Evolutionary conservation across 495 filamentous ascomycete genomes (phyloP).

Genomic region (Pseudoneurospora amorphoporcata): DNA sequence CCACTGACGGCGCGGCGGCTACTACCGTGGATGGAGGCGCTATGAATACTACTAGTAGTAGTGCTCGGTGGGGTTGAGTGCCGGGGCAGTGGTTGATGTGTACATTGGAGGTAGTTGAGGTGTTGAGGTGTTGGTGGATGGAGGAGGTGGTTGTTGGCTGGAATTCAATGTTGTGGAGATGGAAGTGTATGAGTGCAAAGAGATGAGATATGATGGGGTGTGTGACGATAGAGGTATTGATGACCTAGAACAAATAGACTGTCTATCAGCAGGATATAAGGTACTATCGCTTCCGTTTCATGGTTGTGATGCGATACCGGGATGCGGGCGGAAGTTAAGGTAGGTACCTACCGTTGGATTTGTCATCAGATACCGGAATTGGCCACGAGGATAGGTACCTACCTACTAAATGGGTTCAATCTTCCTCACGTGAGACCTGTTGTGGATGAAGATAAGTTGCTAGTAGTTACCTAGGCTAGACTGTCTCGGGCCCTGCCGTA

Average conservation of each 20-base stretch:
- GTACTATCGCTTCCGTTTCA: not conserved
- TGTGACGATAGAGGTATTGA: not conserved
- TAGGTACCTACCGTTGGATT: no score
- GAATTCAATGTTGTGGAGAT: no score
- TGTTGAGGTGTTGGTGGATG: not conserved
- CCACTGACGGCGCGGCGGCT: not conserved
- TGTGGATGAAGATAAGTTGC: not conserved
- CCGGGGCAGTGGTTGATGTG: not conserved
- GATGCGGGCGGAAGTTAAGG: no score
- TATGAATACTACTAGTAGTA: not conserved
- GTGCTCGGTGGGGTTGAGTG: not conserved
- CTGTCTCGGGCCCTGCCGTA: not conserved
- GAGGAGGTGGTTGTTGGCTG: not conserved
- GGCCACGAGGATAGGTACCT: not conserved
- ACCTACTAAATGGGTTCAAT: not conserved
- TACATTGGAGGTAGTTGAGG: not conserved
- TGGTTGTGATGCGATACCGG: not conserved
- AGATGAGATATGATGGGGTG: not conserved
- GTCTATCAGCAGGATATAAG: not conserved
- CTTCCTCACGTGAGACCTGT: not conserved
- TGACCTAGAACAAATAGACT: not conserved
- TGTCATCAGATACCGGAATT: not conserved
- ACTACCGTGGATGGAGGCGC: not conserved
- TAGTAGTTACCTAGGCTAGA: not conserved
- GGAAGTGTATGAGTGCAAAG: not conserved